Evolutionary conservation across 2,329 filamentous ascomycete species (phyloP).

Genomic region (Fusarium globosum): DNA sequence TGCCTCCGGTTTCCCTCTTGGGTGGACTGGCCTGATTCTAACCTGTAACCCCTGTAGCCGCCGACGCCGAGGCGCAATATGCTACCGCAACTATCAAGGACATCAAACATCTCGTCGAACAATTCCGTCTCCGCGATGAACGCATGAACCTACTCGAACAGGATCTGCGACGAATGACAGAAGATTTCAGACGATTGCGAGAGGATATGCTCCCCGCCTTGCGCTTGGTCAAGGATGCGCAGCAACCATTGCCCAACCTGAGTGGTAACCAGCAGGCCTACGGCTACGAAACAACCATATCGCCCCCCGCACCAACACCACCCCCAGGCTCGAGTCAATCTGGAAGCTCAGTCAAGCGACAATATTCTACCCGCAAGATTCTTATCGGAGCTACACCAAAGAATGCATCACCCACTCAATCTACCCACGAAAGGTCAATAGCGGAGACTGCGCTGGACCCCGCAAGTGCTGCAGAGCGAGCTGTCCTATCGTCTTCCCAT

Average conservation of each 20-base stretch:
- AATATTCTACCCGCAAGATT: conserved; percentile 81
- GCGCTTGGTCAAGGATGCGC: conserved; percentile 89
- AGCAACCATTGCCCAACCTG: conserved; percentile 80
- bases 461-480: conserved; percentile 73
- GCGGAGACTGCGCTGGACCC: conserved; percentile 76
- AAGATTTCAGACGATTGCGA: conserved; percentile 88
- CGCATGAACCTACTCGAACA: conserved; percentile 85
- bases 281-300: conserved; percentile 61
- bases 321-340: conserved; percentile 60
- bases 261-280: conserved; percentile 55
- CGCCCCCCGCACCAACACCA: conserved; percentile 68
- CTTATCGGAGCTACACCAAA: conserved; percentile 79
- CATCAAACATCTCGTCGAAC: conserved; percentile 89
- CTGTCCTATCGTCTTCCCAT: conserved; percentile 74
- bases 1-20: conserved; percentile 20
- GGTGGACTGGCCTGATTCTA: conserved; percentile 39
- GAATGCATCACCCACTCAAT: conserved; percentile 79
- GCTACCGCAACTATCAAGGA: conserved; percentile 92
- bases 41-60: conserved; percentile 66
- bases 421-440: conserved; percentile 73
- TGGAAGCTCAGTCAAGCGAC: conserved; percentile 70
- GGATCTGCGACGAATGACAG: conserved; percentile 83
- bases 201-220: conserved; percentile 93
- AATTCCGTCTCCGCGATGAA: conserved; percentile 89
- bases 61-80: conserved; percentile 87